Percentiles rank a stretch among this genome's conserved stretches.
Conservation (phyloP, 1,284 basidiomycete species). For the Cryptococcus sp. region DNA sequence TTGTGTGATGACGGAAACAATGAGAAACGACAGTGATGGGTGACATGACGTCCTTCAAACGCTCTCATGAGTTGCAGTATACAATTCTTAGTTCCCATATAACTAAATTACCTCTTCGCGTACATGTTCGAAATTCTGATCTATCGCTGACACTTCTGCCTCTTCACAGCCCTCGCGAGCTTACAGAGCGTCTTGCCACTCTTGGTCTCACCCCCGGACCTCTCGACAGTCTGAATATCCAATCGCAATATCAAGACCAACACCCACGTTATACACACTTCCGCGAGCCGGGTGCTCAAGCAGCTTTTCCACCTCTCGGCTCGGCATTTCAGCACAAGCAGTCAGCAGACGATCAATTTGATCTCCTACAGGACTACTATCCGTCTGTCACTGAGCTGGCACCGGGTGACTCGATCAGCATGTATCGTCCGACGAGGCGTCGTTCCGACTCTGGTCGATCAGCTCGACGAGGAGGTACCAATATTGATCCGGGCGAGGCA, state of each 20-base stretch:
- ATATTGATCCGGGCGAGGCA: constrained; percentile 34
- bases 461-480: constrained; percentile 31
- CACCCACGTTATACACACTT: not conserved
- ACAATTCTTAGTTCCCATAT: no score
- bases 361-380: not conserved
- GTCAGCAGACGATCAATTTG: no score
- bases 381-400: constrained; percentile 25
- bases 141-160: constrained; percentile 1
- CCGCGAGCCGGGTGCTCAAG: no score
- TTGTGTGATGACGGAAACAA: not conserved
- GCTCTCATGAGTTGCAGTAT: no score
- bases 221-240: not conserved
- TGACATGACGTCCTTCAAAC: no score
- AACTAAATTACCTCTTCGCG: no score
- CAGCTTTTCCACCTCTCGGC: no score
- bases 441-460: constrained; percentile 13
- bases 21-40: no score
- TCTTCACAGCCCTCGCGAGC: constrained; percentile 17
- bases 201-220: constrained; percentile 18
- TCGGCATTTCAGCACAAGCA: no score
- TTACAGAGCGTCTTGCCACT: constrained; percentile 28
- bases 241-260: constrained; percentile 6
- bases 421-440: constrained; percentile 32
- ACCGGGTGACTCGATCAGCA: constrained; percentile 36
- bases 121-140: no score